Percentiles rank a stretch among this genome's conserved stretches.
These are phyloP conservation scores for Polytolypa hystricis DNA, from an alignment of 2,329 filamentous ascomycete species.

Conservation along the genomic window DNA sequence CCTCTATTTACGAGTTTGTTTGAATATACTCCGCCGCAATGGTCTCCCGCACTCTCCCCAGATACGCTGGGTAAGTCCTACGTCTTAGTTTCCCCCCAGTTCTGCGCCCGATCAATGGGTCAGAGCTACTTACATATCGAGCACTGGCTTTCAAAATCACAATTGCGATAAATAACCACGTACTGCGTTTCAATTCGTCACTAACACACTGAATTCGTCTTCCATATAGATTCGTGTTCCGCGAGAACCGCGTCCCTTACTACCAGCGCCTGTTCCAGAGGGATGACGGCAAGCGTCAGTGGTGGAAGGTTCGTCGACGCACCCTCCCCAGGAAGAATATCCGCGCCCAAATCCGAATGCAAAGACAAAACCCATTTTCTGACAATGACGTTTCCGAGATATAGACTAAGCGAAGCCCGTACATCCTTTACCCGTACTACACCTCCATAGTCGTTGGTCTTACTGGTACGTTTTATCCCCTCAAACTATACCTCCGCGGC, in stretches of 20 bases:
- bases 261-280: conserved; percentile 58
- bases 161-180: too few species aligned
- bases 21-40: conserved; percentile 25
- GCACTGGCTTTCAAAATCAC: too few species aligned
- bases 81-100: conserved; percentile 12
- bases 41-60: conserved; percentile 32
- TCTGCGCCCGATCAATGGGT: conserved; percentile 5
- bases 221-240: conserved; percentile 43
- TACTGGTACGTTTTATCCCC: conserved; percentile 36
- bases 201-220: too few species aligned
- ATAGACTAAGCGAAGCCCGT: conserved; percentile 45
- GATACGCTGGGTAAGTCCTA: conserved; percentile 35
- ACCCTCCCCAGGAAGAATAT: neutral
- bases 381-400: conserved; percentile 3
- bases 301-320: conserved; percentile 49
- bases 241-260: conserved; percentile 55
- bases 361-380: conserved; percentile 1
- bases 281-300: conserved; percentile 55
- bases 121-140: too few species aligned
- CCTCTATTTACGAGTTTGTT: conserved; percentile 1
- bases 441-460: conserved; percentile 38
- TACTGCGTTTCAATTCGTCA: too few species aligned
- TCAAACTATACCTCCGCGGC: too few species aligned
- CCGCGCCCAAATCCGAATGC: neutral
- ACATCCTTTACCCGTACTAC: conserved; percentile 52